Base-by-base conservation (phyloP, 169 alveolate species). In the Ichthyophthirius multifiliis region DNA sequence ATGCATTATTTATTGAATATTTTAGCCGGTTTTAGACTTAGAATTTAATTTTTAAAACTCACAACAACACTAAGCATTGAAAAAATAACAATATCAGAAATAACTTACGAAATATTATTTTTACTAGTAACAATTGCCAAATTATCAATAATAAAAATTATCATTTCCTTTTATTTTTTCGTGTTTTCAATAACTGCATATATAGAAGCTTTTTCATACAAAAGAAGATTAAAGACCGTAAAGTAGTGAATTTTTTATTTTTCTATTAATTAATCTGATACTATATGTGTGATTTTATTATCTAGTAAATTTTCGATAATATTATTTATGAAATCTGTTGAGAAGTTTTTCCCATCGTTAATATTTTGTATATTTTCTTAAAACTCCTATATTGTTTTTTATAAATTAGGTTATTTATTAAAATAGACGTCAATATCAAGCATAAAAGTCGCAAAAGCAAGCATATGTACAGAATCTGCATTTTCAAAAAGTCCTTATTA, bases 401-500 rank as follows among this genome's bases (percentile, higher is more conserved):
- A 39, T 20, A 55, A 27, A 55, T 55, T 23, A 5, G 12, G 47
- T 12, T 67, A 30, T 30, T 34, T 37, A 67, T 67, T 41, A 15
- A 37, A 67, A 9, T 67, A 62, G 15, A 67, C 45, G 10, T 67
- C 77, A 3, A 67, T 67, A 15, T 67, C 77, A 12, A 67, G 20
- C 77, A 67, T 67, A 5, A 67, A 35, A 30, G 62, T 39, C 20
- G 77, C 77, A 67, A 67, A 67, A 35, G 77, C 15, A 37, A 67
- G 77, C 77, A 67, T 67, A 12, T 67, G 77, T 2, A 67, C 77
- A 3, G 77, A 34, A 20, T 67, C 77, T 37, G 48, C 15, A 16
- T 39, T 15, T n/a, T 35, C 48, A 20, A 67, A 67, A 7, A 34
- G 30, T 13, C 32, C 16, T 7, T 41, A 34, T 35, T 67, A 16